These are phyloP conservation scores for Trametes maxima DNA, from an alignment of 768 basidiomycete species.

Conservation along the genomic window DNA sequence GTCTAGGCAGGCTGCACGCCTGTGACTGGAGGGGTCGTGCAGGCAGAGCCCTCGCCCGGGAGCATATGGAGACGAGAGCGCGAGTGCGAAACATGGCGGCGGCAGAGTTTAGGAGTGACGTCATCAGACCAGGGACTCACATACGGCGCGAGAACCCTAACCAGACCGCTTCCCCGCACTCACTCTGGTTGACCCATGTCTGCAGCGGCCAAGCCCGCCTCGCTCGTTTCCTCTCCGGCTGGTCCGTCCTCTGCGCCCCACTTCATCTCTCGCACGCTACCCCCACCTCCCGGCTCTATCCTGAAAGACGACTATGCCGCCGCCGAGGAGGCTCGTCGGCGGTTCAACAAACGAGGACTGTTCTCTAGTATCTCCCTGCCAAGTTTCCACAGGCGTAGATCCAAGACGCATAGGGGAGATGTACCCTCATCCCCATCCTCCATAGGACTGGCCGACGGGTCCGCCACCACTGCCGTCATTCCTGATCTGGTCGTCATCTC, in stretches of 20 bases:
- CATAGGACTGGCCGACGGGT: neutral
- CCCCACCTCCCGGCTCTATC: conserved; percentile 44
- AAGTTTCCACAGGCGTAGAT: conserved; percentile 1
- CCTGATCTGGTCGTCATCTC: conserved; percentile 9
- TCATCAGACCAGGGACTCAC: conserved; percentile 20
- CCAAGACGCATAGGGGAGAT: neutral
- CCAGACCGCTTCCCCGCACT: conserved; percentile 1
- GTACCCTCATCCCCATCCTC: conserved; percentile 6
- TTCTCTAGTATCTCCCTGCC: conserved; percentile 23
- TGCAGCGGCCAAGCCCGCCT: conserved; percentile 16
- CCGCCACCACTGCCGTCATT: neutral
- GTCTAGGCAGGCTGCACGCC: neutral
- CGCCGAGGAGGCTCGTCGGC: conserved; percentile 50
- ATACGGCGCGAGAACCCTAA: conserved; percentile 14
- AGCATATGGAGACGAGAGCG: conserved; percentile 5
- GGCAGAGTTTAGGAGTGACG: conserved; percentile 24
- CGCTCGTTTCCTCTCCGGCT: conserved; percentile 12
- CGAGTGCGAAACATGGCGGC: conserved; percentile 29
- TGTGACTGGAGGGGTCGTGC: neutral
- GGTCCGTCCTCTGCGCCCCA: conserved; percentile 20
- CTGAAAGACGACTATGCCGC: conserved; percentile 44
- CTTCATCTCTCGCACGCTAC: neutral
- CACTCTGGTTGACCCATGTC: conserved; percentile 22
- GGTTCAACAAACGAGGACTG: conserved; percentile 38
- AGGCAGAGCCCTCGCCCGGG: neutral